Evolutionary conservation across 2,329 filamentous ascomycete genomes (phyloP), one percentile per base, ranked within the genome.

Genomic region (Thielaviopsis cerberus): DNA sequence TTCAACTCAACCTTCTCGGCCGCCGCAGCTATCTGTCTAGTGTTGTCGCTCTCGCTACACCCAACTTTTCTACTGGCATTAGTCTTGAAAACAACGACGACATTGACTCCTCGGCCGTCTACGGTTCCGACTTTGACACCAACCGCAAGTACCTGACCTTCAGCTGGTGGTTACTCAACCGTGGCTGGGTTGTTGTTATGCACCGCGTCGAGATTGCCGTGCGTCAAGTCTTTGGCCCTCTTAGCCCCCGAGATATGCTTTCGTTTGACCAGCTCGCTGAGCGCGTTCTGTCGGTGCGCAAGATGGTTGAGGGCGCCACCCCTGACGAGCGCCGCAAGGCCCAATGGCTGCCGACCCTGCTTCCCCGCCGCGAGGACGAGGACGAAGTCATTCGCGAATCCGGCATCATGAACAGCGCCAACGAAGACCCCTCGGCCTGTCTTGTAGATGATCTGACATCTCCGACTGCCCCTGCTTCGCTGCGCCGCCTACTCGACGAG

Each of bases 131-230:
- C 69, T 96, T 95, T 64, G 90, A 96, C 69, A 94, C 89, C 34
- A 98, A 98, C 70, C 79, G 90, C 64, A 86, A 87, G 66, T 98
- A 97, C 67, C 76, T 98, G 54, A 94, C 90, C 48, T 94, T 97
- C 69, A 95, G 88, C 71, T 98, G 92, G 92, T 98, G 91, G 90
- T 74, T 98, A 53, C 76, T 98, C 53, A 91, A 98, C 71, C 81
- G 82, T 63, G 92, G 92, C 51, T 97, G 89, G 83, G 81, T 82
- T 63, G 81, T 89, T 59, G 73, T 97, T 59, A 85, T 89, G 77
- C 76, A 81, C 59, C 85, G 83, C 62, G 90, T 98, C 53, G 83
- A 89, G 67, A 73, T 75, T n/a, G 89, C 89, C 3, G 92, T 98
- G 24, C 84, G 85, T 64, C 85, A 94, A 57, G 86, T 91, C 24